phyloP scores from a whole-genome alignment of 164 flowering plant genomes.

The Sextonia rubra region DNA sequence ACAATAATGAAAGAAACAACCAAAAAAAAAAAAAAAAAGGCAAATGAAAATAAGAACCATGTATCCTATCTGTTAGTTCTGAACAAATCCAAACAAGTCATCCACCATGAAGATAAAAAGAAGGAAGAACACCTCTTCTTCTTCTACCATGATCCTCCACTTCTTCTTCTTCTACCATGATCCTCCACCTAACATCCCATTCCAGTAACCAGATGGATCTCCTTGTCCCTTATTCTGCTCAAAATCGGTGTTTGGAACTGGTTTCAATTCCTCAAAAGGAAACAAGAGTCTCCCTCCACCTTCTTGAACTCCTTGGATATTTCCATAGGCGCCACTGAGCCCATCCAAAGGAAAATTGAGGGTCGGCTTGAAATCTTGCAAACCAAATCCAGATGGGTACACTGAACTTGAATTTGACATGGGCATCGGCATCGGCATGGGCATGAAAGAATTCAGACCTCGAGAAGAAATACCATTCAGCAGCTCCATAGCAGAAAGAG shows the following conservation, averaged over 20 bases:
- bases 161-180: slow-evolving; percentile 50
- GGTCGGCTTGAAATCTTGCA: slow-evolving; percentile 58
- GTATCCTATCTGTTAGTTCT: slow-evolving; percentile 27
- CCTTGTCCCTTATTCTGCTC: slow-evolving; percentile 43
- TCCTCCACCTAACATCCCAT: slow-evolving; percentile 83
- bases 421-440: slow-evolving; percentile 35
- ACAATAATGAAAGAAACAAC: slow-evolving; percentile 12
- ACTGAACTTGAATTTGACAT: slow-evolving; percentile 33
- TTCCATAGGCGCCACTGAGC: slow-evolving; percentile 45
- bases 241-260: slow-evolving; percentile 32
- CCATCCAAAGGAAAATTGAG: slow-evolving; percentile 64
- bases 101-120: slow-evolving; percentile 13
- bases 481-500: slow-evolving; percentile 49
- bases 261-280: slow-evolving; percentile 75
- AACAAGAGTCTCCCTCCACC: slow-evolving; percentile 54
- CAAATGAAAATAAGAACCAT: slow-evolving; percentile 13
- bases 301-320: slow-evolving; percentile 37
- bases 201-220: slow-evolving; percentile 77
- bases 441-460: slow-evolving; percentile 61
- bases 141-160: too few species aligned
- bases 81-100: slow-evolving; percentile 23
- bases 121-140: slow-evolving; percentile 8
- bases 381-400: slow-evolving; percentile 43
- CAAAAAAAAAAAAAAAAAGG: background rate
- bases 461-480: slow-evolving; percentile 37